Evolutionary conservation across 805 yeast species (phyloP), one percentile per base, ranked within the genome.

Genomic region (Myxozyma mucilagina): DNA sequence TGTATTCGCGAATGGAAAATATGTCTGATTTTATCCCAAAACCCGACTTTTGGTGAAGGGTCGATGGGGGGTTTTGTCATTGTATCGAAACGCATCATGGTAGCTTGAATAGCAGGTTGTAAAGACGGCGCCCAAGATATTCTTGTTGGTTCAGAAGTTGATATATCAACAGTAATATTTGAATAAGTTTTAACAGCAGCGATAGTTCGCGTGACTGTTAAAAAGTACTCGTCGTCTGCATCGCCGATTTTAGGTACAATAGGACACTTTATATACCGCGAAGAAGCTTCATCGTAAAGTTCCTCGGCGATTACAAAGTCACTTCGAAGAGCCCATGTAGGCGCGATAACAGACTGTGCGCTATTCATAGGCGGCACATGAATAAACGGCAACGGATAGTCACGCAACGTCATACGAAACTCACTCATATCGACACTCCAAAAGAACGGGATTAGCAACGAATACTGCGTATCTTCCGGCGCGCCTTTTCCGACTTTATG

Each of bases 11-110:
- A 96, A 75, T 92, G 97, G 67, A 90, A 76, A 14, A 87, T 78
- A 34, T 85, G 79, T 53, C 97, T 76, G 32, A 90, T 74, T 71
- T 91, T 93, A 73, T 92, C 98, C 98, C 98, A 92, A 67, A 91
- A 86, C 0, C 98, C 98, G 13, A 90, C 75, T 67, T 87, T 87
- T 3, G 84, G 81, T 1, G 97, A 89, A 0, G 92, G 92, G 72
- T 92, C 98, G 14, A 88, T 75, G 0, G 96, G 96, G 0, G 97
- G 96, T 72, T 93, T 92, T 0, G 96, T 85, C 70, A 92, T 89
- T 48, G 87, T 85, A 68, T 91, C 96, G 61, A 92, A 81, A 58
- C 84, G 87, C 57, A 84, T 76, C 85, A 89, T 87, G 1, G 86
- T 79, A 66, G 90, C 92, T 66, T 90, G 90, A 35, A 92, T 81